Conservation (phyloP, 1,139 yeast species). For the Diutina ranongensis region DNA sequence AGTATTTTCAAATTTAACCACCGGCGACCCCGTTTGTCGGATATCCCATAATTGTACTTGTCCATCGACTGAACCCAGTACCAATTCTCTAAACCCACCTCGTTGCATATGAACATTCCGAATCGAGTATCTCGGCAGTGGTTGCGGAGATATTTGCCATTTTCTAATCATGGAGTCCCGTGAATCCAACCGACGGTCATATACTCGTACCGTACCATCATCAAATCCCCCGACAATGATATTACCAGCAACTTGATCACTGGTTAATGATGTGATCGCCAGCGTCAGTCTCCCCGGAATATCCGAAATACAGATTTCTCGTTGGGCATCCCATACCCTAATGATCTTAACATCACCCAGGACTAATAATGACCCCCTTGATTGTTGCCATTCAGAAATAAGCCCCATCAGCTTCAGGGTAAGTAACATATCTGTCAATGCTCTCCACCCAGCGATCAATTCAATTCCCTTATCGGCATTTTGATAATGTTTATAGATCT, state of each 20-base stretch:
- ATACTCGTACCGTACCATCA: constrained; percentile 84
- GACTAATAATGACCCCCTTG: constrained; percentile 80
- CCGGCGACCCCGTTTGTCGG: constrained; percentile 52
- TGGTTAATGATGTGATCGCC: constrained; percentile 79
- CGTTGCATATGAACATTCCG: constrained; percentile 89
- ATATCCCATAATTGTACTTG: constrained; percentile 86
- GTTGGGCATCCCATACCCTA: constrained; percentile 92
- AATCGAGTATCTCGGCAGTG: constrained; percentile 37
- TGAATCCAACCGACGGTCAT: constrained; percentile 78
- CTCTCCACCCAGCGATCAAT: constrained; percentile 85
- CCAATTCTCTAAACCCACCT: constrained; percentile 88
- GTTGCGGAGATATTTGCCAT: constrained; percentile 38
- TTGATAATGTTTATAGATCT: constrained; percentile 72
- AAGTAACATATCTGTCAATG: constrained; percentile 69
- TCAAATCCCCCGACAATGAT: constrained; percentile 85
- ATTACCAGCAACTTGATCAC: constrained; percentile 95
- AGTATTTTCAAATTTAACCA: constrained; percentile 45
- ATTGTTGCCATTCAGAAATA: constrained; percentile 94
- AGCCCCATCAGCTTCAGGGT: constrained; percentile 80
- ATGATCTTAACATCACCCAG: constrained; percentile 94
- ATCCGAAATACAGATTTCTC: constrained; percentile 78
- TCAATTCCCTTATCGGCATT: constrained; percentile 29
- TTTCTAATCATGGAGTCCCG: constrained; percentile 77
- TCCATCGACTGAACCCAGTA: constrained; percentile 78
- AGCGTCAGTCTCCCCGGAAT: constrained; percentile 88